phyloP scores from a whole-genome alignment of 805 yeast species.

The Lachancea fermentati region DNA sequence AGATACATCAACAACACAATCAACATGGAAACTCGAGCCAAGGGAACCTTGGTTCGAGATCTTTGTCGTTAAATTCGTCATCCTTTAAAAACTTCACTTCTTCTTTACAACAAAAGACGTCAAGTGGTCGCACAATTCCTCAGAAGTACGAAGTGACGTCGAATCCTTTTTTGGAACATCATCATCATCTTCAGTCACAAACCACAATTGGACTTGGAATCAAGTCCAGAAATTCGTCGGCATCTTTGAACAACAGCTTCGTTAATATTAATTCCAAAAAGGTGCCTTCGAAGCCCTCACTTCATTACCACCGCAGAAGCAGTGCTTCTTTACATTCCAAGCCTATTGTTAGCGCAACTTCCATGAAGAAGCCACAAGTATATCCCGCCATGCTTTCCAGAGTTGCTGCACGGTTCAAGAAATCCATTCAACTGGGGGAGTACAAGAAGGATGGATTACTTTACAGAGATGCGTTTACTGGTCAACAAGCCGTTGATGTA shows the following conservation, averaged over 20 bases:
- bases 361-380: conserved; percentile 52
- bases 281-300: conserved; percentile 8
- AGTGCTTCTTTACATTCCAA: conserved; percentile 26
- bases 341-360: conserved; percentile 43
- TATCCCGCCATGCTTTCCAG: conserved; percentile 86
- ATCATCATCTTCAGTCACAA: conserved; percentile 9
- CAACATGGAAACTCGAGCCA: conserved; percentile 10
- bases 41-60: conserved; percentile 22
- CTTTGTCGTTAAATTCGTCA: conserved; percentile 33
- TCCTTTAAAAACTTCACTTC: conserved; percentile 30
- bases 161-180: conserved; percentile 22
- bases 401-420: conserved; percentile 76
- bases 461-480: conserved; percentile 90
- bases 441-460: conserved; percentile 86
- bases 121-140: conserved; percentile 42
- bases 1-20: conserved; percentile 10
- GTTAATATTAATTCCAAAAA: conserved; percentile 5
- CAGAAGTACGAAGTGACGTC: conserved; percentile 37
- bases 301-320: conserved; percentile 6
- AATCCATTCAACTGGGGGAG: conserved; percentile 62
- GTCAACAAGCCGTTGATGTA: conserved; percentile 89
- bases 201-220: conserved; percentile 33
- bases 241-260: conserved; percentile 23
- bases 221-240: conserved; percentile 43
- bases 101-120: conserved; percentile 34